Percentiles rank a stretch among this genome's conserved stretches.
Conservation (phyloP, 192 early-diverging fungal genomes). For the Rhizoclosmatium globosum region DNA sequence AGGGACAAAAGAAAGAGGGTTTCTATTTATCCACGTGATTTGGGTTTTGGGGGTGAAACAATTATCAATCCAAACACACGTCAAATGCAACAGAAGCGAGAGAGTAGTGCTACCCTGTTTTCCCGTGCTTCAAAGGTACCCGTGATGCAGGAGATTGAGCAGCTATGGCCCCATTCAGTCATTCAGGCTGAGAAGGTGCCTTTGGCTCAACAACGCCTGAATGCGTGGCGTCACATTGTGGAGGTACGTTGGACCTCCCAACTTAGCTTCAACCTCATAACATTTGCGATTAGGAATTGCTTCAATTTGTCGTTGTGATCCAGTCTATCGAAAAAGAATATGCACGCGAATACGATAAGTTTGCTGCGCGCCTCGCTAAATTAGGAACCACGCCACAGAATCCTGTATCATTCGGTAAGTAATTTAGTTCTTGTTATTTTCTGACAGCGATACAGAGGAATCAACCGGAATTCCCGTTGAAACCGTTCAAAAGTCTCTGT, state of each 20-base stretch:
- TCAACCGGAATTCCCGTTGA: constrained; percentile 16
- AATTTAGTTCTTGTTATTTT: background rate
- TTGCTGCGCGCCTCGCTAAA: background rate
- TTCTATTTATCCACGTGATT: no score
- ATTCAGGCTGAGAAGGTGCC: constrained; percentile 7
- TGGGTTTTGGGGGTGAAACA: background rate
- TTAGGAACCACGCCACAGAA: background rate
- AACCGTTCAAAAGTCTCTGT: background rate
- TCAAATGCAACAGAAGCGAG: background rate
- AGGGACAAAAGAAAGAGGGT: no score
- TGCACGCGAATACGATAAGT: constrained; percentile 4
- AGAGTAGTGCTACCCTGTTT: background rate
- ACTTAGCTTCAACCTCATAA: background rate
- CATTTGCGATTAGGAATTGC: background rate
- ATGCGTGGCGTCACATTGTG: background rate
- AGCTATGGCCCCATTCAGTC: constrained; percentile 22
- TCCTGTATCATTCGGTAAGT: constrained; percentile 6
- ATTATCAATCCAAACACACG: background rate
- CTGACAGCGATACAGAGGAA: background rate
- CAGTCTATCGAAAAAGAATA: constrained; percentile 5
- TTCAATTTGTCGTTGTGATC: background rate
- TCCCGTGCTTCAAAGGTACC: background rate
- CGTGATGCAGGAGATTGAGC: background rate
- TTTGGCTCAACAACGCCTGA: background rate
- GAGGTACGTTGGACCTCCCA: background rate